phyloP scores from a whole-genome alignment of 495 filamentous ascomycete species.

The Mytilinidion resinicola region DNA sequence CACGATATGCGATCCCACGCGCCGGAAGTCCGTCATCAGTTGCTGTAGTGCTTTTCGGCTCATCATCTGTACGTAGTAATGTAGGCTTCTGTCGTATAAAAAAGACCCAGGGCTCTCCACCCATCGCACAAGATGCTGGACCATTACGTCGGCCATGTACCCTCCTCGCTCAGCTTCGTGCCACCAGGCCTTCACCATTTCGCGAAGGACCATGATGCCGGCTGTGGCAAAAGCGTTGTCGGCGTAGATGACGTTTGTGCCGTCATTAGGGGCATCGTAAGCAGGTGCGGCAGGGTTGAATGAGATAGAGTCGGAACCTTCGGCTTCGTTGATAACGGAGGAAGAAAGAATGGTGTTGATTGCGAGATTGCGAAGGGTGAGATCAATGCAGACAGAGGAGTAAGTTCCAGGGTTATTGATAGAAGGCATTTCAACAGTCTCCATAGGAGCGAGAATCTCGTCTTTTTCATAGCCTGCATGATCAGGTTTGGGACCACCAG shows the following conservation, averaged over 20 bases:
- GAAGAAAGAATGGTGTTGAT: slow-evolving; percentile 98
- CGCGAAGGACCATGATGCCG: slow-evolving; percentile 78
- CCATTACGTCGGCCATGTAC: slow-evolving; percentile 94
- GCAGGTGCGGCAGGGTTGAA: slow-evolving; percentile 69
- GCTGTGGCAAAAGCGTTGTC: slow-evolving; percentile 92
- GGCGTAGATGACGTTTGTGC: slow-evolving; percentile 67
- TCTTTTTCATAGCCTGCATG: slow-evolving; percentile 96
- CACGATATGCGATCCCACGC: slow-evolving; percentile 88
- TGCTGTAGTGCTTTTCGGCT: slow-evolving; percentile 93
- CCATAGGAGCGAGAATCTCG: slow-evolving; percentile 74
- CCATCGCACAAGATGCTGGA: slow-evolving; percentile 95
- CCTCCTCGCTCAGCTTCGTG: slow-evolving; percentile 85
- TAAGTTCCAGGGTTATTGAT: slow-evolving; percentile 91
- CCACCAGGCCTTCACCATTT: slow-evolving; percentile 99
- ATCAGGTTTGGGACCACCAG: slow-evolving; percentile 72
- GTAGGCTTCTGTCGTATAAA: slow-evolving; percentile 91
- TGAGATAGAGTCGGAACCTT: slow-evolving; percentile 73
- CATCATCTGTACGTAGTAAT: slow-evolving; percentile 98
- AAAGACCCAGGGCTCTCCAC: slow-evolving; percentile 86
- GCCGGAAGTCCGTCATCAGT: slow-evolving; percentile 92
- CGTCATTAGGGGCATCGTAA: slow-evolving; percentile 51
- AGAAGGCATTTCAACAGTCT: slow-evolving; percentile 88
- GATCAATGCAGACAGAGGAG: slow-evolving; percentile 91
- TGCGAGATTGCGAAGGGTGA: slow-evolving; percentile 87
- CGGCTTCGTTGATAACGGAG: slow-evolving; percentile 93